A percentile compares a stretch with the other conserved stretches of the same genome.
These are phyloP conservation scores for Pulveroboletus sp. DNA, from an alignment of 768 basidiomycete genomes.

Conservation along the genomic window DNA sequence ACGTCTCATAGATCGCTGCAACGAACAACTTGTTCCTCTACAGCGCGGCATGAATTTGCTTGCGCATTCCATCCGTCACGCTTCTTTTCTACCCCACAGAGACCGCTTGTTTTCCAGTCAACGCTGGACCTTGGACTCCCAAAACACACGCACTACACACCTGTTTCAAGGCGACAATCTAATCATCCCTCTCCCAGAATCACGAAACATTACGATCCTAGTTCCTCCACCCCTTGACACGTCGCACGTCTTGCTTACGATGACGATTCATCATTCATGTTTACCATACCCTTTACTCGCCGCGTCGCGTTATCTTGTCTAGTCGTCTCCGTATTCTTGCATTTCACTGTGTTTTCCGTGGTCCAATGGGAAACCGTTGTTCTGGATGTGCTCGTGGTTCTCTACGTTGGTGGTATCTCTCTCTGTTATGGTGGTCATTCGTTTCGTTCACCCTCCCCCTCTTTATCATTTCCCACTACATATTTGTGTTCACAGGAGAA, in stretches of 20 bases:
- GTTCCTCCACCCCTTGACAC: constrained; percentile 9
- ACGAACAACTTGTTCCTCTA: constrained; percentile 48
- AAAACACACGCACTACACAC: constrained; percentile 14
- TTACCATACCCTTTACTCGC: constrained; percentile 31
- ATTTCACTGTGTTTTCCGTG: constrained; percentile 21
- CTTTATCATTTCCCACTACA: constrained; percentile 11
- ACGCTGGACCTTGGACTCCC: constrained; percentile 12
- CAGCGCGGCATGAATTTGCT: constrained; percentile 38
- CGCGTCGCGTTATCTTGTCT: constrained; percentile 30
- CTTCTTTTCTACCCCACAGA: constrained; percentile 6
- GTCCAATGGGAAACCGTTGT: constrained; percentile 19
- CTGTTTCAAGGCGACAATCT: constrained; percentile 27
- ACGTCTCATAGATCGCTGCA: constrained; percentile 73
- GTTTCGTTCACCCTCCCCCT: constrained; percentile 4
- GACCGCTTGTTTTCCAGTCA: constrained; percentile 10
- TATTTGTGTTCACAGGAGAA: constrained; percentile 22
- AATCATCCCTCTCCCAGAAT: constrained; percentile 19
- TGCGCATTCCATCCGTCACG: neutral
- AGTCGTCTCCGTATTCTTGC: constrained; percentile 23
- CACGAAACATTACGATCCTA: constrained; percentile 25
- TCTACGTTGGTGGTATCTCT: constrained; percentile 12
- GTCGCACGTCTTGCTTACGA: constrained; percentile 32
- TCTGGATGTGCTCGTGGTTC: constrained; percentile 17
- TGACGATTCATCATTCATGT: constrained; percentile 23
- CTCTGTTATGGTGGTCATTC: constrained; percentile 8